Evolutionary conservation across 2,329 filamentous ascomycete genomes (phyloP).

Genomic region (Botryosphaeria agaves): DNA sequence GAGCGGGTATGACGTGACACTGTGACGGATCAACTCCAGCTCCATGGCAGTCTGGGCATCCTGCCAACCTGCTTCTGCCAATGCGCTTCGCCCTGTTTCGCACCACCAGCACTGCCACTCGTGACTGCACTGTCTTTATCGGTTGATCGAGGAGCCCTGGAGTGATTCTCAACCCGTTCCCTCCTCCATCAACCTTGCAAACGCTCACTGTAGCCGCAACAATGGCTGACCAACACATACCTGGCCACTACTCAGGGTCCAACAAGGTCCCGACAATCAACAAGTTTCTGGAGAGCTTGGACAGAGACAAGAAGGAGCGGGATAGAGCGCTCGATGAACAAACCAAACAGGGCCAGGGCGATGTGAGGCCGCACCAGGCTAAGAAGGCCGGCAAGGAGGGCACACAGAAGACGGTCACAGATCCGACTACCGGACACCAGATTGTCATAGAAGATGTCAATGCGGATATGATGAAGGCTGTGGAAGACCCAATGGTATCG

Average conservation of each 20-base stretch:
- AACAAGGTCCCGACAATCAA: constrained; percentile 82
- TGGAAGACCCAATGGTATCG: constrained; percentile 52
- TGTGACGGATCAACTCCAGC: too few species aligned
- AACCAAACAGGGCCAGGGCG: constrained; percentile 18
- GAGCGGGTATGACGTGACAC: too few species aligned
- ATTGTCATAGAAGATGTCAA: constrained; percentile 75
- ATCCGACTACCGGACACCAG: constrained; percentile 74
- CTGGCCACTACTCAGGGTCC: constrained; percentile 57
- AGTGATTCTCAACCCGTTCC: background rate
- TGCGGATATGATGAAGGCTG: constrained; percentile 49
- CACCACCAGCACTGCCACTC: background rate
- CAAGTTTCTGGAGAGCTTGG: constrained; percentile 64
- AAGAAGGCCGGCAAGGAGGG: constrained; percentile 26
- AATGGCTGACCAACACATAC: constrained; percentile 29
- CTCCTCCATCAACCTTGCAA: constrained; percentile 4
- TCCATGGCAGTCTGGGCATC: too few species aligned
- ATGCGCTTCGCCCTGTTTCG: too few species aligned
- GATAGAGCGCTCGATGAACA: constrained; percentile 36
- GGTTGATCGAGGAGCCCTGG: too few species aligned
- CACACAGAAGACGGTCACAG: constrained; percentile 49
- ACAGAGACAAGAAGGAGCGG: constrained; percentile 59
- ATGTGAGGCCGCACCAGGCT: constrained; percentile 28
- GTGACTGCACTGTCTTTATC: too few species aligned
- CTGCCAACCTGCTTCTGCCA: too few species aligned
- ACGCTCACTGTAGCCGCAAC: constrained; percentile 5